Conservation (phyloP, 371 early-diverging fungal species). For the Polyrhizophydium stewartii region DNA sequence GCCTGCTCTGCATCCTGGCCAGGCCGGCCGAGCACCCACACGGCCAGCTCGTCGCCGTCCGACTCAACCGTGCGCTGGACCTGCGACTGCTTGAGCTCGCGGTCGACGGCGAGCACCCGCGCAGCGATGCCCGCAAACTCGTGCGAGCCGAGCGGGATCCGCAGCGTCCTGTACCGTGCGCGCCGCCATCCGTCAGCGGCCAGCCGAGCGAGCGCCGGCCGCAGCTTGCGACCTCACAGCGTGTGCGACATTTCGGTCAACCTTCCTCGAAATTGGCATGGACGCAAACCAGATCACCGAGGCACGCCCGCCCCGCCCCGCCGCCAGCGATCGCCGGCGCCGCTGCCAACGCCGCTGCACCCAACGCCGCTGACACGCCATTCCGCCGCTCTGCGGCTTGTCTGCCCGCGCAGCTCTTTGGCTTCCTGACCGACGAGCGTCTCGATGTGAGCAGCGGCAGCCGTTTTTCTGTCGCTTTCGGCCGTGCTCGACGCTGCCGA, state of each 20-base stretch:
- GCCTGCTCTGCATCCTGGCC: no score
- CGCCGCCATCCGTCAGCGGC: no score
- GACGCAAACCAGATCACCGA: no score
- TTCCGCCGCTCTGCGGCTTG: background rate
- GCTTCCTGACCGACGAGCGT: slow-evolving; percentile 11
- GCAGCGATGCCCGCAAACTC: slow-evolving; percentile 1
- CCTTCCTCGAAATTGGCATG: no score
- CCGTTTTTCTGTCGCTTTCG: background rate
- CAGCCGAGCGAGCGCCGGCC: no score
- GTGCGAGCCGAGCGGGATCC: slow-evolving; percentile 5
- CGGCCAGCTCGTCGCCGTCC: background rate
- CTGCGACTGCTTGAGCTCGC: background rate
- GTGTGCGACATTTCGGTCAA: no score
- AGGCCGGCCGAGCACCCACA: background rate
- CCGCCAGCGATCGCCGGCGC: no score
- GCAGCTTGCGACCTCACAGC: no score
- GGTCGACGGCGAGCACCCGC: slow-evolving; percentile 3
- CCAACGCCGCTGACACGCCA: no score
- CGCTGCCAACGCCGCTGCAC: no score
- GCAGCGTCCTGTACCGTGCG: background rate
- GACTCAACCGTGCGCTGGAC: background rate
- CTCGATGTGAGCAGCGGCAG: slow-evolving; percentile 8
- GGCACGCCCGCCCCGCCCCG: no score
- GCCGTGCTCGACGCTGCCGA: no score
- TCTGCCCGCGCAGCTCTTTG: slow-evolving; percentile 9